Evolutionary conservation across 2,329 filamentous ascomycete species (phyloP), one percentile per base, ranked within the genome.

Genomic region (Chrysosphaeria jannelii): DNA sequence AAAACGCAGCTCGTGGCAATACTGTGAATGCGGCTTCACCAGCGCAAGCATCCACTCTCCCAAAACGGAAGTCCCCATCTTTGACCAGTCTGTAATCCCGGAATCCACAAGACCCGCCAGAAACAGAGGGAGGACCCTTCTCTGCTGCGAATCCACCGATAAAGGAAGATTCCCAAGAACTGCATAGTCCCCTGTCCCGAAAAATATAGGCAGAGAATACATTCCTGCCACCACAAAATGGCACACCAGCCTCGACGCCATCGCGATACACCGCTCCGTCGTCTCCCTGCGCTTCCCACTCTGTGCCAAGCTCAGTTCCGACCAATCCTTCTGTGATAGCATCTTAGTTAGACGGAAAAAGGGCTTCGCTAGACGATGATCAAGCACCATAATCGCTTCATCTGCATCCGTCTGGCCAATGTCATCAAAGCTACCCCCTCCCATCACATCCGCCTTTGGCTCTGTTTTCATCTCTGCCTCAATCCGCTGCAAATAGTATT

Each of bases 41-140:
- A 64, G 40, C 6, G 50, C 46, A 11, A 51, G 33, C 20, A 56
- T 32, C 51, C 60, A 63, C n/a, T 61, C 37, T 19, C 54, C 49
- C 4, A 51, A 38, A 7, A 53, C 34, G 6, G 44, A 48, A n/a
- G 46, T 41, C 2, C 42, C 46, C 3, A 51, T 33, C 19, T 53
- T 44, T 35, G 45, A 41, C 28, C 57, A 51, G 24, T 55, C 47
- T 17, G 50, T 41, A 11, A 54, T 35, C 6, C 43, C 42, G 22
- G 48, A 39, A 25, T 50, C 47, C 11, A 61, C 36, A 6, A 66
- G 37, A 1, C 43, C 46, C 3, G 47, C 40, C 13, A 62, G 35
- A 31, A 64, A 64, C 6, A 64, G 41, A 1, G 50, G 40, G 10
- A 57, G 31, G 25, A 48, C 50, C 26, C 34, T 44, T n/a, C 53